Base-by-base conservation (phyloP, 768 basidiomycete species). In the Rhizopogon vinicolor region DNA sequence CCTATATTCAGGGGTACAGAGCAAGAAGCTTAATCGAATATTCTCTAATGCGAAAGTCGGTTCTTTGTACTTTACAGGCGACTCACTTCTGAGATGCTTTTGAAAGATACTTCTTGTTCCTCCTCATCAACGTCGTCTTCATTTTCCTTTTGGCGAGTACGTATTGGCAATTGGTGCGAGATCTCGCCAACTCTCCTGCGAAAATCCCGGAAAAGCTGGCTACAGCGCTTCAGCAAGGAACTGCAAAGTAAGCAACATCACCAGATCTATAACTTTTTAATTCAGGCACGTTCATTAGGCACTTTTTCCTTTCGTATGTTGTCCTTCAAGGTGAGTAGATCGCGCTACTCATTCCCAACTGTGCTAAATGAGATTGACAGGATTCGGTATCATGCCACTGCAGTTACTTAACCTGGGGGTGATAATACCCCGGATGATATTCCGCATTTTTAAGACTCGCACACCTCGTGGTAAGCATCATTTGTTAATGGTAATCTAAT, bases 201-300 rank as follows among this genome's bases (percentile, higher is more conserved):
- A 95, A 93, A 69, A 90, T 98, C 31, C 93, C 96, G 0, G 90
- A 95, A 71, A 96, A 94, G 65, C 75, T 99, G 0, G 96, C 97
- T 0, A 74, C 81, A 49, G 88, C 94, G 0, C 72, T 99, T 49
- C 87, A 87, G 69, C 83, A 80, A 55, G 93, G 83, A 66, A 81
- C 76, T 61, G 91, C 91, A 33, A 84, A 86, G 81, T 83, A 58
- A 61, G 16, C 58, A 28, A 33, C 16, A 35, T 33, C 45, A 12
- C n/a, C 12, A 2, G 39, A 25, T 5, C 63, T 62, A 48, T 61
- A 66, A 7, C 35, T 25, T 18, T 10, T 10, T n/a, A 25, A 40
- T 7, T 39, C 57, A 55, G 22, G 60, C 41, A 18, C 50, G 25
- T 35, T 55, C 44, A 52, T 19, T 54, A 86, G 86, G 57, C 83